A percentile compares a stretch with the other conserved stretches of the same genome.
Evolutionary conservation across 169 alveolate genomes (phyloP).

Genomic region (Babesia sp.): DNA sequence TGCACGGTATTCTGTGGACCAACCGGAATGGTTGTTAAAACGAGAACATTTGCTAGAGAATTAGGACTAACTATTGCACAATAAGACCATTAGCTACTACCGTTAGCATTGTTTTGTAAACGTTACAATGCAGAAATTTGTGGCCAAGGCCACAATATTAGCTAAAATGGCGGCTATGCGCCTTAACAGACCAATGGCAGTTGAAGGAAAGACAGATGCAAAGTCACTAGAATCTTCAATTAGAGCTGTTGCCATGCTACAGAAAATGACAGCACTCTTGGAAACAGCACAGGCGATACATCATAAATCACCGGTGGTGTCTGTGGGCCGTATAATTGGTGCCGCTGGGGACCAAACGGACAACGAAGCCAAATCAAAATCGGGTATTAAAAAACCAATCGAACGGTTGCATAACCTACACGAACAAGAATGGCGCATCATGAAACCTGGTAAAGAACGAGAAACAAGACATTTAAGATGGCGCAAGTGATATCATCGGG

Average conservation of each 20-base stretch:
- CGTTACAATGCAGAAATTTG: conserved; percentile 17
- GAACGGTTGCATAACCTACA: conserved; percentile 46
- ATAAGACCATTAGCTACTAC: not conserved
- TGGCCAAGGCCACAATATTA: conserved; percentile 61
- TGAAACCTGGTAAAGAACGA: conserved; percentile 82
- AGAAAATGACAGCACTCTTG: conserved; percentile 40
- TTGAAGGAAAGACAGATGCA: conserved; percentile 25
- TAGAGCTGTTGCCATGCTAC: conserved; percentile 38
- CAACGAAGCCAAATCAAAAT: not conserved
- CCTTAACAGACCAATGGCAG: conserved; percentile 48
- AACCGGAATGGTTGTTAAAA: conserved; percentile 10
- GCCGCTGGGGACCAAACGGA: not conserved
- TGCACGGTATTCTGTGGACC: conserved; percentile 28
- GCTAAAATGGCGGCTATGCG: conserved; percentile 59
- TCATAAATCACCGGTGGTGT: conserved; percentile 46
- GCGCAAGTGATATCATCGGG: conserved; percentile 56
- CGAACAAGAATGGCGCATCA: conserved; percentile 79
- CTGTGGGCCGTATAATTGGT: conserved; percentile 7
- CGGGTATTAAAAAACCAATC: conserved; percentile 8
- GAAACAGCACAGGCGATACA: conserved; percentile 50
- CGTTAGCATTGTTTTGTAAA: not conserved
- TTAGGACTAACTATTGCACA: not conserved
- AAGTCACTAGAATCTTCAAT: conserved; percentile 45
- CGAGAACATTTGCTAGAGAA: not conserved
- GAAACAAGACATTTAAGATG: conserved; percentile 81